These are phyloP conservation scores for Rhizopogon vinicolor DNA, from an alignment of 768 basidiomycete genomes.

Conservation along the genomic window DNA sequence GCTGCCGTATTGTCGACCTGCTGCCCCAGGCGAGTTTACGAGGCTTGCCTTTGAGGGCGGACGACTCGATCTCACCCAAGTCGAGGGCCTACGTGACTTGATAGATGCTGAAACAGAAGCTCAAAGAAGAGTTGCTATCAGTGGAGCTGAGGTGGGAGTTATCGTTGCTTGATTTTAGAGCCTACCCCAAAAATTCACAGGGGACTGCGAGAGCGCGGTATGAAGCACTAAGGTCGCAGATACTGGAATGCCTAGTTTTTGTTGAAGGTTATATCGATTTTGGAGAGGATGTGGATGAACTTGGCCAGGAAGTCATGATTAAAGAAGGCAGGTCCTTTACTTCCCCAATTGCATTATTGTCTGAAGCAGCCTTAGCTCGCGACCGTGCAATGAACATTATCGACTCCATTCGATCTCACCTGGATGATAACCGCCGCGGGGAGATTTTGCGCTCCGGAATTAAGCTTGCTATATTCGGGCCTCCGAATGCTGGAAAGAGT, in stretches of 20 bases:
- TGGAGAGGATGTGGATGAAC: conserved; percentile 79
- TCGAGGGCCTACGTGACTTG: conserved; percentile 83
- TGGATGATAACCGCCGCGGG: conserved; percentile 70
- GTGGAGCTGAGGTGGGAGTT: conserved; percentile 58
- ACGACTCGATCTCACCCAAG: conserved; percentile 81
- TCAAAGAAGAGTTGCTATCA: conserved; percentile 71
- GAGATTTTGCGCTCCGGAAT: conserved; percentile 84
- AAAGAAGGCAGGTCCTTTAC: conserved; percentile 49
- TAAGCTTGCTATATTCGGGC: conserved; percentile 83
- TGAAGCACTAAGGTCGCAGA: conserved; percentile 57
- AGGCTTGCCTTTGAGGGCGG: conserved; percentile 78
- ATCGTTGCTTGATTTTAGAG: background rate
- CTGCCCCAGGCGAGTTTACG: conserved; percentile 88
- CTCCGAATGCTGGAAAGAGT: conserved; percentile 94
- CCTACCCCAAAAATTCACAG: conserved; percentile 31
- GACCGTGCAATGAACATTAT: conserved; percentile 45
- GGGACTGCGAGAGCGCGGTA: conserved; percentile 58
- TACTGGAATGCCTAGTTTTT: conserved; percentile 70
- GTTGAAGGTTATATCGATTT: conserved; percentile 92
- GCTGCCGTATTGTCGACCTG: conserved; percentile 66
- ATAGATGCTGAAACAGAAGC: conserved; percentile 86
- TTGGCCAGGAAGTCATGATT: conserved; percentile 72
- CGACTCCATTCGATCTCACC: conserved; percentile 45
- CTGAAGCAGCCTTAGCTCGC: conserved; percentile 38
- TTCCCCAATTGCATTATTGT: background rate